phyloP scores from a whole-genome alignment of 352 stramenopile genomes.

The Phytophthora megakarya region DNA sequence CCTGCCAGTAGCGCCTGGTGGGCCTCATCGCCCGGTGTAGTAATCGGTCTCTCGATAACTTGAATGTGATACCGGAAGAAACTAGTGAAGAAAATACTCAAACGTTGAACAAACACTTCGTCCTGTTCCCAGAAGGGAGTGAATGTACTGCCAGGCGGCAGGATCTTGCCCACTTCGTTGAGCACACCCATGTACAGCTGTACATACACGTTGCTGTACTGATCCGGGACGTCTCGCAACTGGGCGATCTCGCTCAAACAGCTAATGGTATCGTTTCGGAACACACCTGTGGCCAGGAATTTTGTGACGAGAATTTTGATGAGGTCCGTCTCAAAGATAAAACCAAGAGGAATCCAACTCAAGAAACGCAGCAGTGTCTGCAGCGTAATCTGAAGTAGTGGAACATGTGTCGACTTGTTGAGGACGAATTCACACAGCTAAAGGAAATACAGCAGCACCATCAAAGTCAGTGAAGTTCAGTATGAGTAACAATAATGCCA shows the following conservation, averaged over 20 bases:
- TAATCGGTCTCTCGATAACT: constrained; percentile 93
- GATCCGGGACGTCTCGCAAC: constrained; percentile 89
- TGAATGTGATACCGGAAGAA: constrained; percentile 95
- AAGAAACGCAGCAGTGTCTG: constrained; percentile 98
- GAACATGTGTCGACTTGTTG: constrained; percentile 92
- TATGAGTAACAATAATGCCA: background rate
- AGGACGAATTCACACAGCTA: constrained; percentile 98
- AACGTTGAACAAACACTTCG: constrained; percentile 96
- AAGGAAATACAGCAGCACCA: constrained; percentile 3
- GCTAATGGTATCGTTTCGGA: constrained; percentile 97
- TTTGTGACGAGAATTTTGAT: constrained; percentile 96
- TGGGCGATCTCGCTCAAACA: constrained; percentile 98
- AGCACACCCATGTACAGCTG: constrained; percentile 96
- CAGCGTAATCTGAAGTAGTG: constrained; percentile 95
- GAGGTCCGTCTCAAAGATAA: constrained; percentile 98
- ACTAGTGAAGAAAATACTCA: constrained; percentile 97
- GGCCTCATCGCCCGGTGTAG: constrained; percentile 77
- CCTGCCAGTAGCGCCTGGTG: constrained; percentile 92
- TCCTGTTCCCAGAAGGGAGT: constrained; percentile 94
- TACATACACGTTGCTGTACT: constrained; percentile 96
- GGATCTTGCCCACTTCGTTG: constrained; percentile 90
- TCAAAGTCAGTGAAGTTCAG: background rate
- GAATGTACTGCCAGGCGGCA: constrained; percentile 92
- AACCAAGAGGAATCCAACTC: constrained; percentile 98
- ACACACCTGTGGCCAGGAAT: constrained; percentile 94